These are phyloP conservation scores for Nicotiana knightiana DNA, from an alignment of 257 asterid species.

Conservation along the genomic window DNA sequence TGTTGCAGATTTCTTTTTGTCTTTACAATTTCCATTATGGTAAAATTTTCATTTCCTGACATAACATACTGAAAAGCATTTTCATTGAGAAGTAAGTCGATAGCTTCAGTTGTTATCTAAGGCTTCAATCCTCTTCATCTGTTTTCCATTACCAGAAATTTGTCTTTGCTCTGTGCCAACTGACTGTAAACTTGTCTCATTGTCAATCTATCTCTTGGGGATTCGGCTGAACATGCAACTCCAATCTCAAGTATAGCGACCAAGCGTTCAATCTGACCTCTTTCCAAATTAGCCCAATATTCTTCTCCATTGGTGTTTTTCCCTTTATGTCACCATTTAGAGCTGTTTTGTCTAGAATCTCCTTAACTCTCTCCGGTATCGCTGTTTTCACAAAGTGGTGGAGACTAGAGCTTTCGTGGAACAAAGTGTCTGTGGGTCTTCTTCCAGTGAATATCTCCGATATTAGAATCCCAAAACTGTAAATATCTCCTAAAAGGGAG, in stretches of 20 bases:
- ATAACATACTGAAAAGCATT: too few relatives aligned
- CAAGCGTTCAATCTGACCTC: conserved; percentile 7
- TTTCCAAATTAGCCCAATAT: not conserved
- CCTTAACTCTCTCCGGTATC: conserved; percentile 12
- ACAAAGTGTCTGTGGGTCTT: conserved; percentile 30
- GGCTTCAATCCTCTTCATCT: not conserved
- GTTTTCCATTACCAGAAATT: not conserved
- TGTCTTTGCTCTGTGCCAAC: conserved; percentile 8
- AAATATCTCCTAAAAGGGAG: conserved; percentile 30
- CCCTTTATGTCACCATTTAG: conserved; percentile 1
- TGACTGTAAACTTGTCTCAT: conserved; percentile 10
- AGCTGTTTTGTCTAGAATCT: conserved; percentile 24
- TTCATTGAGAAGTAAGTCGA: too few relatives aligned
- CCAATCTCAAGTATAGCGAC: conserved; percentile 15
- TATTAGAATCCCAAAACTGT: conserved; percentile 36
- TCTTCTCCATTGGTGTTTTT: not conserved
- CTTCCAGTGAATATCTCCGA: conserved; percentile 33
- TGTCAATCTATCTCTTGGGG: conserved; percentile 16
- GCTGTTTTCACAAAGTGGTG: conserved; percentile 13
- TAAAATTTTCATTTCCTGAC: too few relatives aligned
- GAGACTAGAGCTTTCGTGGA: conserved; percentile 19
- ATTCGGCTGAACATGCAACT: conserved; percentile 16
- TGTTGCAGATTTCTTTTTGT: too few relatives aligned
- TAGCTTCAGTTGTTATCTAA: not conserved
- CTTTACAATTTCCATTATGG: too few relatives aligned